Conservation (phyloP, 495 filamentous ascomycete genomes). For the Achaetomiella virescens region DNA sequence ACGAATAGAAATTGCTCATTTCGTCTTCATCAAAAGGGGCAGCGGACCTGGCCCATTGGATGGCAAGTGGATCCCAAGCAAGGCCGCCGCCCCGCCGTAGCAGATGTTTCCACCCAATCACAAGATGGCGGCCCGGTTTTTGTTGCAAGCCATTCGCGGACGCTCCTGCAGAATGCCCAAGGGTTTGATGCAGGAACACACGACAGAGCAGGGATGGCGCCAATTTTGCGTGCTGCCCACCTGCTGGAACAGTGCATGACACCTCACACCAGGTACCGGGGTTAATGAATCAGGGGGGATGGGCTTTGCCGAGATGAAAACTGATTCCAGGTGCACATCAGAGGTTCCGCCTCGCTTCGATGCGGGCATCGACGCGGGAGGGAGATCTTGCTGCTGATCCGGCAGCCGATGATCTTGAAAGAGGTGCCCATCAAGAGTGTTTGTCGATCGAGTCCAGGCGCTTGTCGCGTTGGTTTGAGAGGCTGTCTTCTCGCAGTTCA, state of each 20-base stretch:
- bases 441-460: too few relatives aligned
- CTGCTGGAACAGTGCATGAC: not conserved
- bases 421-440: too few relatives aligned
- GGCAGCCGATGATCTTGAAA: not conserved
- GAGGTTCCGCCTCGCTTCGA: too few relatives aligned
- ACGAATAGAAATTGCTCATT: constrained; percentile 35
- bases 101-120: constrained; percentile 1
- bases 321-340: not conserved
- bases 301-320: constrained; percentile 14
- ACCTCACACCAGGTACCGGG: not conserved
- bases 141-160: constrained; percentile 9
- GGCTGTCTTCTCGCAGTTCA: not conserved
- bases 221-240: constrained; percentile 16
- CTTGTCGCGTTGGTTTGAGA: too few relatives aligned
- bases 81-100: constrained; percentile 1
- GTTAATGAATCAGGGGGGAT: constrained; percentile 4
- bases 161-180: not conserved
- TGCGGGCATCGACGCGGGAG: not conserved
- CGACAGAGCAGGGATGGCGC: constrained; percentile 18
- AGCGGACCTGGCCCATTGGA: constrained; percentile 1
- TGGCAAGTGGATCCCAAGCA: not conserved
- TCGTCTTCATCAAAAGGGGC: constrained; percentile 29
- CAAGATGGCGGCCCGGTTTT: not conserved
- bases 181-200: constrained; percentile 22
- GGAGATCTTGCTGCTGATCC: too few relatives aligned